These are phyloP conservation scores for Penicillium flavigenum DNA, from an alignment of 495 filamentous ascomycete species.

Conservation along the genomic window DNA sequence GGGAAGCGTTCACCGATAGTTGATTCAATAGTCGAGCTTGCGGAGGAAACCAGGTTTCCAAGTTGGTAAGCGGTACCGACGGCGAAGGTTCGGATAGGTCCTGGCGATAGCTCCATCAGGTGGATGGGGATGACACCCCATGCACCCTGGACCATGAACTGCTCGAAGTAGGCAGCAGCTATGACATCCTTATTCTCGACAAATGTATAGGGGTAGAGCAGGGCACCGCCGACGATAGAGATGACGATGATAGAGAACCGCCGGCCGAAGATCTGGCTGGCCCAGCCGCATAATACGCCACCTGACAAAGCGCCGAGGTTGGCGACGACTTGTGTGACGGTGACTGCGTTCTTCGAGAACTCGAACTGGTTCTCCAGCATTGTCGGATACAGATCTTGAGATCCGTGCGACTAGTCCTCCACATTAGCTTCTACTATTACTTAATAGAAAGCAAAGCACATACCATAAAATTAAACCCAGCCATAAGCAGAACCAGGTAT, in stretches of 20 bases:
- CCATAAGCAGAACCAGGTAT: slow-evolving; percentile 83
- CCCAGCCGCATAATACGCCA: slow-evolving; percentile 75
- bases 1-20: slow-evolving; percentile 81
- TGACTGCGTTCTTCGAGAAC: slow-evolving; percentile 69
- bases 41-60: slow-evolving; percentile 78
- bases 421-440: background rate
- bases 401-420: slow-evolving; percentile 64
- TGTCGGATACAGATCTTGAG: slow-evolving; percentile 88
- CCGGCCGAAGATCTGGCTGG: slow-evolving; percentile 77
- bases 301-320: slow-evolving; percentile 80
- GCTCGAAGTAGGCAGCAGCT: slow-evolving; percentile 86
- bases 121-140: slow-evolving; percentile 87
- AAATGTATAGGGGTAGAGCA: slow-evolving; percentile 82
- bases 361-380: slow-evolving; percentile 76
- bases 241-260: slow-evolving; percentile 79
- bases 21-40: slow-evolving; percentile 79
- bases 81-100: slow-evolving; percentile 77
- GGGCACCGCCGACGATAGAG: slow-evolving; percentile 70
- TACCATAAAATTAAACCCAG: slow-evolving; percentile 89
- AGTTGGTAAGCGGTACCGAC: slow-evolving; percentile 84
- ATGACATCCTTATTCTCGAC: slow-evolving; percentile 60
- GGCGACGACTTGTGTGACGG: slow-evolving; percentile 80
- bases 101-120: slow-evolving; percentile 82
- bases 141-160: slow-evolving; percentile 85
- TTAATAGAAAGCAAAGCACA: slow-evolving; percentile 3